Percentiles rank a stretch among this genome's conserved stretches.
These are phyloP conservation scores for Tetradesmus lagerheimii DNA, from an alignment of 139 green algal genomes.

Conservation along the genomic window DNA sequence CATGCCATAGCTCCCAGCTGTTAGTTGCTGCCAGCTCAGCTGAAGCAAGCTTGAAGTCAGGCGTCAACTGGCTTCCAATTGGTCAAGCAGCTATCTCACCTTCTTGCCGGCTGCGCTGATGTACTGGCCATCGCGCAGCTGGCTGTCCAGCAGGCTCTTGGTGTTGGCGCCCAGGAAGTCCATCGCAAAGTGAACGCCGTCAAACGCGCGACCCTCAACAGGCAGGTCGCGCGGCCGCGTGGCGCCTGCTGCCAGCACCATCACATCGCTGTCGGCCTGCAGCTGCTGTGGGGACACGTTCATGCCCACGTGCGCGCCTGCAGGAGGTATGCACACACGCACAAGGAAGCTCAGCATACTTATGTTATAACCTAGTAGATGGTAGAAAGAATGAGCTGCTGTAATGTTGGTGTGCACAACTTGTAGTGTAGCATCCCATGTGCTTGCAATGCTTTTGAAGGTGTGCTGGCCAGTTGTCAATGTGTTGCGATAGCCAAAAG, in stretches of 20 bases:
- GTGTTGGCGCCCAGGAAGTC: constrained; percentile 97
- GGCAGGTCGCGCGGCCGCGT: constrained; percentile 94
- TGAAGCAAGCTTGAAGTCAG: no score
- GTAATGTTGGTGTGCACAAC: no score
- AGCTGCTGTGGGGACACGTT: constrained; percentile 74
- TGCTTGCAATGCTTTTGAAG: no score
- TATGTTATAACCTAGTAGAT: constrained; percentile 67
- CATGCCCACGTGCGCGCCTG: constrained; percentile 78
- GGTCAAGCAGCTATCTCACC: no score
- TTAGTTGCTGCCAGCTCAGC: no score
- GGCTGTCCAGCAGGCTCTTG: constrained; percentile 89
- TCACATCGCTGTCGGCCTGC: constrained; percentile 70
- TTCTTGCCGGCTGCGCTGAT: constrained; percentile 76
- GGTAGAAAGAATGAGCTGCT: no score
- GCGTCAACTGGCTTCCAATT: no score
- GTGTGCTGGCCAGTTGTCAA: no score
- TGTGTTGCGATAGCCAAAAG: not conserved
- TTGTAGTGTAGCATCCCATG: no score
- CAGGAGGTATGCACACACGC: constrained; percentile 57
- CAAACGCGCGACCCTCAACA: constrained; percentile 78
- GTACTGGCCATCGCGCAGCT: constrained; percentile 87
- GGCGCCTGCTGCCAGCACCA: constrained; percentile 93
- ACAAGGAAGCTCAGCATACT: no score
- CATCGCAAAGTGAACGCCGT: constrained; percentile 98
- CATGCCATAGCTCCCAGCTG: no score